Conservation (phyloP, 2,329 filamentous ascomycete genomes). For the Cordyceps javanica region DNA sequence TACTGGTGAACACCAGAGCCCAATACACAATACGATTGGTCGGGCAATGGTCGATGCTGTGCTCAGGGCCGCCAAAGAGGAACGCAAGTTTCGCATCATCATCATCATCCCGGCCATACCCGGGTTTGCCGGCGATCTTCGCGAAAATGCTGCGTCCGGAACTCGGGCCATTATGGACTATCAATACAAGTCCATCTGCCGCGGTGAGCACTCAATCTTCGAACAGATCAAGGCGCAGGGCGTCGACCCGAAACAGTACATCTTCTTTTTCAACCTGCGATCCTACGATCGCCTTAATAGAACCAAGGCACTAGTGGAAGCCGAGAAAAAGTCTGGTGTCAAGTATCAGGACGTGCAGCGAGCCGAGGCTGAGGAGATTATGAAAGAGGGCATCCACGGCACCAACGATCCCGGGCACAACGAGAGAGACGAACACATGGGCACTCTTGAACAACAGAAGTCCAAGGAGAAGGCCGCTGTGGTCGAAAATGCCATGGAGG, state of each 20-base stretch:
- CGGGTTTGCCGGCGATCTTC: constrained; percentile 86
- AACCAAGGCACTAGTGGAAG: constrained; percentile 64
- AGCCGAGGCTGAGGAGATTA: constrained; percentile 83
- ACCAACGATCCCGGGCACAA: constrained; percentile 36
- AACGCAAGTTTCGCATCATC: constrained; percentile 84
- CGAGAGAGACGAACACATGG: constrained; percentile 45
- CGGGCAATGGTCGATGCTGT: constrained; percentile 86
- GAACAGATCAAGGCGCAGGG: constrained; percentile 66
- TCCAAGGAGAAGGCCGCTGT: constrained; percentile 31
- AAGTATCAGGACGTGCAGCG: constrained; percentile 82
- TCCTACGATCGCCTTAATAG: constrained; percentile 90
- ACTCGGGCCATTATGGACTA: constrained; percentile 98
- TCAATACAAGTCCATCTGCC: constrained; percentile 92
- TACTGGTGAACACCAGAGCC: constrained; percentile 79
- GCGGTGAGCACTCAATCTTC: constrained; percentile 87
- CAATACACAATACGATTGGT: constrained; percentile 84
- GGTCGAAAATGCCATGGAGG: constrained; percentile 35
- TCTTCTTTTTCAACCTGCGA: constrained; percentile 91
- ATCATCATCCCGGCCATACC: constrained; percentile 86
- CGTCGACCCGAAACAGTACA: constrained; percentile 70
- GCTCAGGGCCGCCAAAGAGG: constrained; percentile 72
- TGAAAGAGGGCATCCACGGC: constrained; percentile 67
- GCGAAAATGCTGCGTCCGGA: constrained; percentile 74
- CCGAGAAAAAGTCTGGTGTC: constrained; percentile 76
- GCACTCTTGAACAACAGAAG: constrained; percentile 29